These are phyloP conservation scores for Elongisporangium anandrum DNA, from an alignment of 352 stramenopile genomes.

Conservation along the genomic window DNA sequence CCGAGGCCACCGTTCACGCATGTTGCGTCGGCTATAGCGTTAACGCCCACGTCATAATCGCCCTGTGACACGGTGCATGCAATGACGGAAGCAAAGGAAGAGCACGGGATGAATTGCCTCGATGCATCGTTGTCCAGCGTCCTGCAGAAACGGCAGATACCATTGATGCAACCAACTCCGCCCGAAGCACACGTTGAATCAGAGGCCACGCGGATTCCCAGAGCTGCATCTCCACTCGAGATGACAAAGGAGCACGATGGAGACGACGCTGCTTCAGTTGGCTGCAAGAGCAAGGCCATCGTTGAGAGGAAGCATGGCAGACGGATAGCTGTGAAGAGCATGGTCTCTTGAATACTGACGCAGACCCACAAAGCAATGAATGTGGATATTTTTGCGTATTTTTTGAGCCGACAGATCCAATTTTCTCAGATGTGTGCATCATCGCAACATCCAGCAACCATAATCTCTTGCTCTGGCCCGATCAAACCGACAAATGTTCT, in stretches of 20 bases:
- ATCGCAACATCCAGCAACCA: no score
- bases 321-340: no score
- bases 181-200: conserved; percentile 7
- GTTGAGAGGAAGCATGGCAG: no score
- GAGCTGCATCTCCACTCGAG: conserved; percentile 7
- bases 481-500: no score
- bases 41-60: conserved; percentile 11
- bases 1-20: conserved; percentile 29
- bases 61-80: conserved; percentile 15
- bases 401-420: no score
- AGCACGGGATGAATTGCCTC: conserved; percentile 20
- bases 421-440: no score
- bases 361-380: no score
- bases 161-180: conserved; percentile 12
- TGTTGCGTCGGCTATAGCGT: neutral
- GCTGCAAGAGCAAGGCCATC: no score
- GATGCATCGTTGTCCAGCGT: conserved; percentile 26
- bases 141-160: conserved; percentile 25
- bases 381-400: no score
- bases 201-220: conserved; percentile 7
- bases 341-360: no score
- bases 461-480: no score
- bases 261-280: neutral
- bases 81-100: no score
- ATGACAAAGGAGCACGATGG: neutral